Conservation (phyloP, 192 early-diverging fungal genomes). For the Lobulomyces angularis region DNA sequence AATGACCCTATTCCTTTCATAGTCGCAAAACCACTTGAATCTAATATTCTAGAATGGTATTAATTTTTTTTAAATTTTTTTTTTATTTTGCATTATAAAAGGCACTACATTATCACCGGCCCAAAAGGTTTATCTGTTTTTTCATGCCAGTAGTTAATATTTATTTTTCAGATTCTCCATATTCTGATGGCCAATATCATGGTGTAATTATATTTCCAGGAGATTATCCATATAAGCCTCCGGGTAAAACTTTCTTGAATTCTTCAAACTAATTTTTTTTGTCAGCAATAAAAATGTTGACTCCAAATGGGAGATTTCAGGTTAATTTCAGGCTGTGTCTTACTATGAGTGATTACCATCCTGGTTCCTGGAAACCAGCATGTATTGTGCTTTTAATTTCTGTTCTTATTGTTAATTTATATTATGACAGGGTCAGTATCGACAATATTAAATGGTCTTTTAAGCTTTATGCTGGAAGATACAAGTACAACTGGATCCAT, state of each 20-base stretch:
- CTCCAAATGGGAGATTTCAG: constrained; percentile 66
- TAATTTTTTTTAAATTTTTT: constrained; percentile 2
- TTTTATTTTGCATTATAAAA: constrained; percentile 10
- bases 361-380: constrained; percentile 21
- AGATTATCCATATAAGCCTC: constrained; percentile 94
- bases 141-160: neutral
- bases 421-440: constrained; percentile 96
- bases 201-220: constrained; percentile 85
- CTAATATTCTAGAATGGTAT: constrained; percentile 92
- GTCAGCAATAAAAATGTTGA: constrained; percentile 40
- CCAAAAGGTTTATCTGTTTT: constrained; percentile 68
- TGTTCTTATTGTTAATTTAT: constrained; percentile 50
- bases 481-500: constrained; percentile 84
- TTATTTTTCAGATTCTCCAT: neutral
- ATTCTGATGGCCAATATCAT: constrained; percentile 73
- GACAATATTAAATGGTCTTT: constrained; percentile 87
- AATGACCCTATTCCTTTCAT: constrained; percentile 72
- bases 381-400: constrained; percentile 17
- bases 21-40: constrained; percentile 79
- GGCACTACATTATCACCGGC: constrained; percentile 93
- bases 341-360: constrained; percentile 95
- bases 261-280: constrained; percentile 13
- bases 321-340: constrained; percentile 83
- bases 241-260: constrained; percentile 37
- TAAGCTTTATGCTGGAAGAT: constrained; percentile 95